phyloP scores from a whole-genome alignment of 148 eudicot species.

The Camellia sinensis region DNA sequence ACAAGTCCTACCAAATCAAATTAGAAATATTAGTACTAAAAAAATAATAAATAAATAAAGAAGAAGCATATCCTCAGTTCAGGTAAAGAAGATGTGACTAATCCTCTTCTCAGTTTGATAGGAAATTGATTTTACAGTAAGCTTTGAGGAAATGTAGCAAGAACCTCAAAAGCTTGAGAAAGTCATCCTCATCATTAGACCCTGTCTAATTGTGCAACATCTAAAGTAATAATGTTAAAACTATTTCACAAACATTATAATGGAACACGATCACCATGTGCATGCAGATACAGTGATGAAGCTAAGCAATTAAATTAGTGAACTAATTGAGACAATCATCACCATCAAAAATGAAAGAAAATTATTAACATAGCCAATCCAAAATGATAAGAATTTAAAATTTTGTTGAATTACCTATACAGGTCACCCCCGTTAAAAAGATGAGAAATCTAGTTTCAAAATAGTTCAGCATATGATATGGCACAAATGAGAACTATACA shows the following conservation, averaged over 20 bases:
- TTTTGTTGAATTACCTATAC: not conserved
- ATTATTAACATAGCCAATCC: not conserved
- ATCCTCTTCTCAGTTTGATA: not conserved
- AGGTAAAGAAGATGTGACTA: not conserved
- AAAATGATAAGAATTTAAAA: not conserved
- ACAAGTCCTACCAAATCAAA: constrained; percentile 54
- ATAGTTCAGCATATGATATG: constrained; percentile 1
- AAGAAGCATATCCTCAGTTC: not conserved
- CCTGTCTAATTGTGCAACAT: not conserved
- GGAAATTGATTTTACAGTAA: too few relatives aligned
- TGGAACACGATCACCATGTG: not conserved
- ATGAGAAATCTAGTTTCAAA: not conserved
- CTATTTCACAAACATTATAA: not conserved
- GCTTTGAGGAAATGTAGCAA: not conserved
- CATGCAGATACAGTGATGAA: not conserved
- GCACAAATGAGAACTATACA: not conserved
- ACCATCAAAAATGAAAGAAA: not conserved
- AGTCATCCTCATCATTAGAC: not conserved
- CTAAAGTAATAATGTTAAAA: not conserved
- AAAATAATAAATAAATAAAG: not conserved
- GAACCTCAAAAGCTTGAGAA: not conserved
- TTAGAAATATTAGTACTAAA: not conserved
- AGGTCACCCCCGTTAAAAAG: not conserved
- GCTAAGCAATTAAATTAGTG: not conserved
- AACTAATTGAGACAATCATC: not conserved